These are phyloP conservation scores for Mitragyna speciosa DNA, from an alignment of 257 asterid species.

Conservation along the genomic window DNA sequence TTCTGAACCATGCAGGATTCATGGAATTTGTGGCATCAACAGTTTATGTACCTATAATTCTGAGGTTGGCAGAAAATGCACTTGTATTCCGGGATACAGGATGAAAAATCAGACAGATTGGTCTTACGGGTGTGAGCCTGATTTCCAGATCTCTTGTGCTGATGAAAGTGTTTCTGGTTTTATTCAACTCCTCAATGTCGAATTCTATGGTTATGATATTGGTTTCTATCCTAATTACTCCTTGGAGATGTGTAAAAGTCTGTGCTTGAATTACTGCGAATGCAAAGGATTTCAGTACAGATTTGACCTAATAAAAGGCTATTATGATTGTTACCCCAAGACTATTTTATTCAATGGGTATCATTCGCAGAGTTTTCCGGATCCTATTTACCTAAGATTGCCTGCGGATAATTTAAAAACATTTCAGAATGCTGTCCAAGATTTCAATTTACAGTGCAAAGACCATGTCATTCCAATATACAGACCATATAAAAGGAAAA, in stretches of 20 bases:
- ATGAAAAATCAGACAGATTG: conserved; percentile 35
- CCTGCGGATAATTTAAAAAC: conserved; percentile 5
- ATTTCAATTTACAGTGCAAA: conserved; percentile 13
- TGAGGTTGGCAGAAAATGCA: conserved; percentile 24
- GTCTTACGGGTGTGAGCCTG: conserved; percentile 42
- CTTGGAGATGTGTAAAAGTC: conserved; percentile 24
- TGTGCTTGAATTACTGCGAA: conserved; percentile 31
- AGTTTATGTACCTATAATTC: conserved; percentile 28
- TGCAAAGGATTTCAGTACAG: conserved; percentile 46
- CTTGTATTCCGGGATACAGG: conserved; percentile 39
- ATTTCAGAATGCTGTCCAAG: not conserved
- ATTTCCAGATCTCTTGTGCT: conserved; percentile 21
- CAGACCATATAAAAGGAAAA: conserved; percentile 8
- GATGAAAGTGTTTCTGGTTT: conserved; percentile 8
- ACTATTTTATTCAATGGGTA: conserved; percentile 31
- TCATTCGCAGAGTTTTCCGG: not conserved
- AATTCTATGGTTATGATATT: conserved; percentile 42
- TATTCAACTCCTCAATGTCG: conserved; percentile 24
- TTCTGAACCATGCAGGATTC: conserved; percentile 24
- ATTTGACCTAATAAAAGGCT: not conserved
- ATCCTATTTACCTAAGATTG: conserved; percentile 26
- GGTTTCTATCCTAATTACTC: conserved; percentile 22
- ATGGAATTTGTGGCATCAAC: conserved; percentile 46
- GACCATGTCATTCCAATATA: not conserved
- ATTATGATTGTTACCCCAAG: conserved; percentile 35